phyloP scores from a whole-genome alignment of 1,139 yeast genomes.

The Protomyces arabidopsidicola region DNA sequence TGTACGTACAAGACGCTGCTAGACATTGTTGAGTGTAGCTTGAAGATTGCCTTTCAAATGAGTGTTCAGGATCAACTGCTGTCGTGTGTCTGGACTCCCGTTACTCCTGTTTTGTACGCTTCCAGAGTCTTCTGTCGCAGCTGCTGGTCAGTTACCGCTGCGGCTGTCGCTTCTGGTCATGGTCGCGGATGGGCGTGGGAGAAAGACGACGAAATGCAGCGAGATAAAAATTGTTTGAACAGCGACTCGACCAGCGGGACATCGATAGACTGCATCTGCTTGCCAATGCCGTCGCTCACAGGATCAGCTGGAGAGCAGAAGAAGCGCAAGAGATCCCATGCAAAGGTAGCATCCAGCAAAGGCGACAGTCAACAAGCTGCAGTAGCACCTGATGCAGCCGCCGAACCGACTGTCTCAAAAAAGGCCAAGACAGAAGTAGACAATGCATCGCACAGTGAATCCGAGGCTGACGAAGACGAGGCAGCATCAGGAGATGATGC shows the following conservation, averaged over 20 bases:
- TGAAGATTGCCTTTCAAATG: too few relatives aligned
- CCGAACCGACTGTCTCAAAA: conserved; percentile 1
- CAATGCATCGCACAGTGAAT: conserved; percentile 29
- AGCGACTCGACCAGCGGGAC: too few relatives aligned
- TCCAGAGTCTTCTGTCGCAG: too few relatives aligned
- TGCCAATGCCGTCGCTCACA: neutral
- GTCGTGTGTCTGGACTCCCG: too few relatives aligned
- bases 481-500: neutral
- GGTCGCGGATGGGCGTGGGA: too few relatives aligned
- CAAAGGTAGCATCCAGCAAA: neutral
- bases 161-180: too few relatives aligned
- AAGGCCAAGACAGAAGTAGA: conserved; percentile 7
- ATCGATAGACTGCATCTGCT: too few relatives aligned
- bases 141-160: too few relatives aligned
- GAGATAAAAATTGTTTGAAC: too few relatives aligned
- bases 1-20: neutral
- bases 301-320: neutral
- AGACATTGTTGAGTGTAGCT: neutral
- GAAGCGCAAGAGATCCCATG: conserved; percentile 21
- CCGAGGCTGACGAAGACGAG: neutral
- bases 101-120: too few relatives aligned
- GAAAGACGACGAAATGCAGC: too few relatives aligned
- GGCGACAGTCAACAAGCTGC: neutral
- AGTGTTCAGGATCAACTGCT: too few relatives aligned
- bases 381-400: conserved; percentile 4